These are phyloP conservation scores for Agrostemma githago DNA, from an alignment of 148 eudicot species.

Conservation along the genomic window DNA sequence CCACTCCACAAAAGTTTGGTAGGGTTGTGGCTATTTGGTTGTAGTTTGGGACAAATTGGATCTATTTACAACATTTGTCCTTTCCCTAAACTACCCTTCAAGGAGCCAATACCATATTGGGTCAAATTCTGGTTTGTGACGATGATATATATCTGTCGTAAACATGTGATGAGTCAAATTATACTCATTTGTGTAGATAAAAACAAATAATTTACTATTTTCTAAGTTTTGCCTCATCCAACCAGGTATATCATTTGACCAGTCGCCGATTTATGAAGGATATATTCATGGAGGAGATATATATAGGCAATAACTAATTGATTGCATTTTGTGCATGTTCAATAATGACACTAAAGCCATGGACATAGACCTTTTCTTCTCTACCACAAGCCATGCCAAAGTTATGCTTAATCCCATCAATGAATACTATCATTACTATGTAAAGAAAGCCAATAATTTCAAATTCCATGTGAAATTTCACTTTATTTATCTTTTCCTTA, in stretches of 20 bases:
- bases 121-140: background rate
- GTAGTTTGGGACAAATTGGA: conserved; percentile 20
- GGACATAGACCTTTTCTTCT: background rate
- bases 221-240: too few species aligned
- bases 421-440: background rate
- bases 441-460: background rate
- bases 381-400: conserved; percentile 18
- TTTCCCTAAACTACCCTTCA: conserved; percentile 4
- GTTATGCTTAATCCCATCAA: conserved; percentile 11
- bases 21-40: conserved; percentile 20
- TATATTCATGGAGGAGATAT: background rate
- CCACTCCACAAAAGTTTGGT: conserved; percentile 2
- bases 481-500: background rate
- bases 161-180: too few species aligned
- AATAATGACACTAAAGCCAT: background rate
- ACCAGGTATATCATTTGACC: too few species aligned
- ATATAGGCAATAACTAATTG: background rate
- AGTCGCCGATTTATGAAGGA: too few species aligned
- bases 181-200: too few species aligned
- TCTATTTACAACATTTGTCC: conserved; percentile 18
- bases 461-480: conserved; percentile 15
- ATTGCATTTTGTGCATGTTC: background rate
- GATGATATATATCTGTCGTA: too few species aligned
- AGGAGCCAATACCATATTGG: conserved; percentile 13
- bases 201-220: too few species aligned